phyloP scores from a whole-genome alignment of 129 eudicot species.

The Artemisia annua region DNA sequence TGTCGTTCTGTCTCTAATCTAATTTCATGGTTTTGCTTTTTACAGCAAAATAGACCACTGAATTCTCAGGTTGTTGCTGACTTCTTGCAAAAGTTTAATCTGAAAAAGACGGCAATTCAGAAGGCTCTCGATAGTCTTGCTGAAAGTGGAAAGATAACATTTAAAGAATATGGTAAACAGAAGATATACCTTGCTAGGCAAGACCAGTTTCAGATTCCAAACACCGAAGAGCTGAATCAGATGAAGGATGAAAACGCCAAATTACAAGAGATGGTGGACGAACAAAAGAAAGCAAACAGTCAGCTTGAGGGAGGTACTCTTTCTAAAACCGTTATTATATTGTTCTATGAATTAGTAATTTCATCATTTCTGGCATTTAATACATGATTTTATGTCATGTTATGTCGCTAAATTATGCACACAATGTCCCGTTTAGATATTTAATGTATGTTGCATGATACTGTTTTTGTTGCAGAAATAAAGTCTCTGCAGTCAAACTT shows the following conservation, averaged over 20 bases:
- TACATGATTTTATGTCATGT: too few relatives aligned
- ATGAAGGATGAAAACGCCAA: constrained; percentile 87
- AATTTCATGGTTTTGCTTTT: neutral
- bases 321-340: constrained; percentile 2
- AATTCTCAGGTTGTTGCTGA: constrained; percentile 90
- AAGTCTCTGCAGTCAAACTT: constrained; percentile 86
- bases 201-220: constrained; percentile 92
- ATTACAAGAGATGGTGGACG: constrained; percentile 67
- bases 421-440: neutral
- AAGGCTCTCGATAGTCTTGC: constrained; percentile 90
- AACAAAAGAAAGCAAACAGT: constrained; percentile 63
- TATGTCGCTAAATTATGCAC: neutral
- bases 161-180: constrained; percentile 98
- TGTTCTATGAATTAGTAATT: neutral
- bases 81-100: constrained; percentile 85
- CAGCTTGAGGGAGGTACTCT: constrained; percentile 78
- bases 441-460: constrained; percentile 1
- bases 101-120: constrained; percentile 86
- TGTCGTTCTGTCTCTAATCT: constrained; percentile 2
- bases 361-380: too few relatives aligned
- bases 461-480: constrained; percentile 52
- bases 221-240: constrained; percentile 77
- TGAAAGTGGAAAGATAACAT: constrained; percentile 77
- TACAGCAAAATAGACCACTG: constrained; percentile 95
- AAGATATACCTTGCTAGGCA: constrained; percentile 91